Conservation (phyloP, 352 stramenopile species). For the Phytopythium litorale region DNA sequence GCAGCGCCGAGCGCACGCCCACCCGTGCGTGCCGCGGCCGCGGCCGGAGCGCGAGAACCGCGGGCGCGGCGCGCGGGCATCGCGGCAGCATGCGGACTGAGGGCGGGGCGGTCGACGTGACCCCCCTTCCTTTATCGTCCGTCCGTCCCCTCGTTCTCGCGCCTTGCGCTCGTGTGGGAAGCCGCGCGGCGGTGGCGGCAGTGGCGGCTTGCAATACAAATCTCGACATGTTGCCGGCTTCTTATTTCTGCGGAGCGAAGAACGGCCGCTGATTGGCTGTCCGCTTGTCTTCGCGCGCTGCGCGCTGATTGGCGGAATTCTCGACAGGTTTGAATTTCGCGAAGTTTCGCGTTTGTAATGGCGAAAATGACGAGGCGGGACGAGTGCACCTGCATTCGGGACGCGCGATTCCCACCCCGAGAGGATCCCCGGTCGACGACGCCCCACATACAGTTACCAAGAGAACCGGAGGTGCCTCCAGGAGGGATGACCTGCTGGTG, state of each 20-base stretch:
- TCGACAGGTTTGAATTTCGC: conserved; percentile 7
- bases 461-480: neutral
- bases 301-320: conserved; percentile 37
- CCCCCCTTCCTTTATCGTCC: conserved; percentile 30
- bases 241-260: neutral
- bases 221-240: neutral
- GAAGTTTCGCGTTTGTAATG: conserved; percentile 12
- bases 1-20: neutral
- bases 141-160: conserved; percentile 14
- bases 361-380: neutral
- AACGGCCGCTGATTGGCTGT: conserved; percentile 15
- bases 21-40: neutral
- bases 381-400: conserved; percentile 5
- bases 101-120: conserved; percentile 22
- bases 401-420: conserved; percentile 19
- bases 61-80: neutral
- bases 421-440: conserved; percentile 6
- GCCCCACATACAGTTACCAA: conserved; percentile 2
- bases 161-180: neutral
- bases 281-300: conserved; percentile 25
- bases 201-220: too few species aligned
- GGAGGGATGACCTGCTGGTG: conserved; percentile 6
- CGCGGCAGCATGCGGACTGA: conserved; percentile 28
- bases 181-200: neutral
- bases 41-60: conserved; percentile 9